Base-by-base conservation (phyloP, 768 basidiomycete species). In the Russula griseocarnosa region DNA sequence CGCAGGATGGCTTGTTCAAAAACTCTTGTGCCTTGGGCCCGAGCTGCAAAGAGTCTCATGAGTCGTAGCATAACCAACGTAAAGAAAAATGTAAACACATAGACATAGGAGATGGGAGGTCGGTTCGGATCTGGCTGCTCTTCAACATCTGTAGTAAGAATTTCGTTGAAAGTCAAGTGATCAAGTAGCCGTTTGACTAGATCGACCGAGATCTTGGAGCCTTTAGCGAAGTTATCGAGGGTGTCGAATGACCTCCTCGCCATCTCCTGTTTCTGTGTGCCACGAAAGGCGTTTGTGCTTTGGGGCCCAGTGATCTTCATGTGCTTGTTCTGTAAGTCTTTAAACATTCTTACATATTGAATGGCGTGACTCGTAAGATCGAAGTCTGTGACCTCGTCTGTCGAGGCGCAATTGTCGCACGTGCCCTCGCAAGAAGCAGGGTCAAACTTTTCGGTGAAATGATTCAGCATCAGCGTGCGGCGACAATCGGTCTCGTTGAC, bases 361-460 rank as follows among this genome's bases (percentile, higher is more conserved):
- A 73, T 74, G 0, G 88, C 90, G 32, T 79, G 75, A 0, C 74
- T 70, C 0, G 86, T 86, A n/a, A 92, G 80, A 71, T 97, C 86
- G 44, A 79, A 74, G 13, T 75, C 76, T 20, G 79, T 71, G 6
- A 80, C 69, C 6, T 58, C 58, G 1, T 59, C 54, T 26, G 62
- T 51, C 26, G 58, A 63, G 11, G 67, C 62, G 72, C 97, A 99
- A 66, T 92, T 94, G 73, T 98, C 91, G 73, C 97, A 99, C 5
- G 81, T 79, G 46, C 79, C 76, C 42, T 81, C 74, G 71, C 97
- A 99, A 18, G 83, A 68, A 28, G 72, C 76, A 36, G 81, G 76
- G 64, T 87, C 81, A 74, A 98, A 98, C 10, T 77, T 77, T 72
- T 99, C 92, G 66, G 84, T 86, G 69, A 97, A 98, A 74, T 92